phyloP scores from a whole-genome alignment of 345 rosid species.

The Kandelia obovata region DNA sequence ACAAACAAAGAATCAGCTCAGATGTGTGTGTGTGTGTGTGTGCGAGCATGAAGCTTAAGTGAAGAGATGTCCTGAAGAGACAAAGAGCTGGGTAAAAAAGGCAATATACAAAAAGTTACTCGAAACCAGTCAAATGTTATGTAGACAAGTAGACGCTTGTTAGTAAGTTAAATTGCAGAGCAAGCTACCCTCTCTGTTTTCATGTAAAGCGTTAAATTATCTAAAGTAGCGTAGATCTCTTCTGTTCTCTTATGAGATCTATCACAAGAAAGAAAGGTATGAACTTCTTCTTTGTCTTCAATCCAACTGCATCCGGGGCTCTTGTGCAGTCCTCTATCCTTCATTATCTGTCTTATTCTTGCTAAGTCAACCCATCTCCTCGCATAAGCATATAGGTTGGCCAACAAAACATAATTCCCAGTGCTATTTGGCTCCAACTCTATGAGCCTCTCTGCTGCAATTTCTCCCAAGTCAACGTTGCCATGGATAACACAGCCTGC shows the following conservation, averaged over 20 bases:
- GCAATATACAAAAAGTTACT: too few species aligned
- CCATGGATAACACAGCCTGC: conserved; percentile 27
- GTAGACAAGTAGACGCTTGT: too few species aligned
- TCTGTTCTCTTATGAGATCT: conserved; percentile 15
- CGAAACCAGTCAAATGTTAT: too few species aligned
- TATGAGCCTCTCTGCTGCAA: conserved; percentile 21
- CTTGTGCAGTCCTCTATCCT: conserved; percentile 21
- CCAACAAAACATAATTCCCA: conserved; percentile 24
- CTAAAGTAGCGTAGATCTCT: conserved; percentile 31
- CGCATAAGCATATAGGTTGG: conserved; percentile 21
- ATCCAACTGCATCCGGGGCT: conserved; percentile 34
- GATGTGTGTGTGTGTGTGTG: too few species aligned
- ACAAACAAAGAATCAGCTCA: too few species aligned
- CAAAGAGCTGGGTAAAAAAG: too few species aligned
- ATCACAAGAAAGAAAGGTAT: conserved; percentile 19
- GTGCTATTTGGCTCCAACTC: conserved; percentile 19
- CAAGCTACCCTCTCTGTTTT: conserved; percentile 15
- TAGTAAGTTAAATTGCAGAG: background rate
- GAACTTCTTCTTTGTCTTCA: conserved; percentile 20
- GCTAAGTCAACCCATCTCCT: conserved; percentile 19
- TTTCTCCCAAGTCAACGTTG: conserved; percentile 17
- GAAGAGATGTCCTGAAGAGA: too few species aligned
- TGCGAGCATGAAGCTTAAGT: too few species aligned
- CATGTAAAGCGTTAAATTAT: conserved; percentile 41
- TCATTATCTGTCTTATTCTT: conserved; percentile 17